These are phyloP conservation scores for Gaeumannomyces tritici DNA, from an alignment of 2,329 filamentous ascomycete genomes.

Conservation along the genomic window DNA sequence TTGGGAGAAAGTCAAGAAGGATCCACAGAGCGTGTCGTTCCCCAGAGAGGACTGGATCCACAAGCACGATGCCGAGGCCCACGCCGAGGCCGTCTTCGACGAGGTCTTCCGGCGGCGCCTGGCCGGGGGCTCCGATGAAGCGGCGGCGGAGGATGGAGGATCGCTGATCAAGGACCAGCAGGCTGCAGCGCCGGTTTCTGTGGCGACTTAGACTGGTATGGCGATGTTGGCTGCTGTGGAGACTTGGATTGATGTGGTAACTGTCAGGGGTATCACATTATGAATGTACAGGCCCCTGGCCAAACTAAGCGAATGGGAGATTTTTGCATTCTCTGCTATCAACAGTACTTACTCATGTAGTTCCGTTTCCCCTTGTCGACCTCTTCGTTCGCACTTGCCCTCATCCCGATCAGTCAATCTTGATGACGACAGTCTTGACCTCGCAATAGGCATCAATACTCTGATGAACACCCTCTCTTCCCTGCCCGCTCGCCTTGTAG, in stretches of 20 bases:
- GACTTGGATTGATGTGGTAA: too few species aligned
- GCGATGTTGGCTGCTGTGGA: not conserved
- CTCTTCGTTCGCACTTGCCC: too few species aligned
- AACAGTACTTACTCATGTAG: too few species aligned
- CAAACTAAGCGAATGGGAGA: too few species aligned
- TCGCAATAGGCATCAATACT: constrained; percentile 24
- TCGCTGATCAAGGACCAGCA: not conserved
- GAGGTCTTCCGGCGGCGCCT: constrained; percentile 14
- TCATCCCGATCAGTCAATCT: constrained; percentile 4
- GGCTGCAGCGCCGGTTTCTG: not conserved
- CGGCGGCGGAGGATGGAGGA: not conserved
- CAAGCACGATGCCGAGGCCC: constrained; percentile 37
- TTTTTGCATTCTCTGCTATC: too few species aligned
- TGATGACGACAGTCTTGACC: constrained; percentile 18
- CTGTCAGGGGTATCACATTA: too few species aligned
- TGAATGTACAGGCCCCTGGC: too few species aligned
- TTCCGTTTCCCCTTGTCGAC: too few species aligned
- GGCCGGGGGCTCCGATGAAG: not conserved
- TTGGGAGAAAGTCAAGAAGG: constrained; percentile 36
- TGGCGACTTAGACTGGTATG: not conserved
- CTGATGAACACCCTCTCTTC: constrained; percentile 22
- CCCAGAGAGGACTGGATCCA: constrained; percentile 43
- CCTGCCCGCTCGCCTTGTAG: constrained; percentile 26
- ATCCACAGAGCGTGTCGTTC: constrained; percentile 35
- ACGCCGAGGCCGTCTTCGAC: constrained; percentile 28